Base-by-base conservation (phyloP, 352 stramenopile genomes). In the Peronospora destructor region DNA sequence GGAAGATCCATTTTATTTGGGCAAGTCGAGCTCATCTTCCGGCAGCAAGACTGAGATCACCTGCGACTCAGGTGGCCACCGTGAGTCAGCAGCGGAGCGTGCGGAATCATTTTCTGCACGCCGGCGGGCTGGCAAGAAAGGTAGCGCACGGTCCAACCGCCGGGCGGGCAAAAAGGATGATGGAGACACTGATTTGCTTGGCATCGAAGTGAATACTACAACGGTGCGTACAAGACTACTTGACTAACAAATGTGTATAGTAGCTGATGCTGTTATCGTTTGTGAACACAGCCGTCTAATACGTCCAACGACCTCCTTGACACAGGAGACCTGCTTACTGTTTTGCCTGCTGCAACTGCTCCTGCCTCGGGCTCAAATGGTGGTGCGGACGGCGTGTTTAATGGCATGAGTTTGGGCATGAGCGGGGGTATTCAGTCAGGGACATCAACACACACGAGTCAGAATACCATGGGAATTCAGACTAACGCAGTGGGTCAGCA, bases 1-100 rank as follows among this genome's bases (percentile, higher is more conserved):
- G 39, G 82, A 93, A 39, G 76, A 88, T 33, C 82, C 73, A 9
- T 91, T 88, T 47, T 74, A 85, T 51, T 41, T 91, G 30, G 73
- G 73, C n/a, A 78, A 59, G 13, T 67, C 59, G 4, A 73, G 55
- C 30, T 65, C 61, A 14, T 62, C 57, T 34, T 58, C 54, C 45
- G 59, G 40, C 6, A 74, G 64, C 29, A 66, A 64, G 9, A 82
- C 71, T 23, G 63, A 81, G 48, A 84, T 54, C 37, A 68, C 69
- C 2, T 62, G 45, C 12, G 59, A 57, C 49, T 66, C 58, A 10
- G 45, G 23, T 51, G 34, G 53, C 26, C 52, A 56, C 19, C 57
- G 58, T 10, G 61, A 68, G 30, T 70, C 64, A 25, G 65, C 61
- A 51, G 36, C 64, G 0, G 77, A 86, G 13, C 73, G 73, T n/a